These are phyloP conservation scores for Panaeolus papilionaceus DNA, from an alignment of 768 basidiomycete genomes.

Conservation along the genomic window DNA sequence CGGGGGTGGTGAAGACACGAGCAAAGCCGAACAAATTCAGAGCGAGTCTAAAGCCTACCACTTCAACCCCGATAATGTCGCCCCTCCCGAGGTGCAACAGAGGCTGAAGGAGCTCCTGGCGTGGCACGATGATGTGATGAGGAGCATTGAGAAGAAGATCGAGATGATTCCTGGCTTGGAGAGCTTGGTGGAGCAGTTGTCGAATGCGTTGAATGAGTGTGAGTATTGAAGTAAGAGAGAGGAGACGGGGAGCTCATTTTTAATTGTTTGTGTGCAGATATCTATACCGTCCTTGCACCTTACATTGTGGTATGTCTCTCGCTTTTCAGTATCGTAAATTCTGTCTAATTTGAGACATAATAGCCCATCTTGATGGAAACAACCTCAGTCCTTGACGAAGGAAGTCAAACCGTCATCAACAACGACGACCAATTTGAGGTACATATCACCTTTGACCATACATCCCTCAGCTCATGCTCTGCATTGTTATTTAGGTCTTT, in stretches of 20 bases:
- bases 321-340: neutral
- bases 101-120: slow-evolving; percentile 59
- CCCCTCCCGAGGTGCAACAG: slow-evolving; percentile 66
- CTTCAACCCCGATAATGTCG: slow-evolving; percentile 65
- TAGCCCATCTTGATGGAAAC: slow-evolving; percentile 68
- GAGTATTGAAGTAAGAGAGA: slow-evolving; percentile 25
- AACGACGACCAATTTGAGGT: slow-evolving; percentile 71
- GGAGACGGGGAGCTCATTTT: neutral
- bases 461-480: neutral
- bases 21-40: slow-evolving; percentile 61
- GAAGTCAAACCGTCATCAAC: slow-evolving; percentile 73
- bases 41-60: slow-evolving; percentile 62
- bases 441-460: slow-evolving; percentile 12
- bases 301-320: slow-evolving; percentile 53
- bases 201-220: slow-evolving; percentile 73
- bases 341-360: slow-evolving; percentile 18
- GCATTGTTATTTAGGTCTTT: slow-evolving; percentile 54
- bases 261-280: slow-evolving; percentile 40
- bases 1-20: slow-evolving; percentile 55
- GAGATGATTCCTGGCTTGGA: slow-evolving; percentile 71
- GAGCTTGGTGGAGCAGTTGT: slow-evolving; percentile 61
- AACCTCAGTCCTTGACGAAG: slow-evolving; percentile 59
- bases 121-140: slow-evolving; percentile 67
- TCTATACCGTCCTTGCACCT: slow-evolving; percentile 71
- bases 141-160: slow-evolving; percentile 57